Evolutionary conservation across 176 grass and related monocot species (phyloP).

Genomic region (Avena insularis): DNA sequence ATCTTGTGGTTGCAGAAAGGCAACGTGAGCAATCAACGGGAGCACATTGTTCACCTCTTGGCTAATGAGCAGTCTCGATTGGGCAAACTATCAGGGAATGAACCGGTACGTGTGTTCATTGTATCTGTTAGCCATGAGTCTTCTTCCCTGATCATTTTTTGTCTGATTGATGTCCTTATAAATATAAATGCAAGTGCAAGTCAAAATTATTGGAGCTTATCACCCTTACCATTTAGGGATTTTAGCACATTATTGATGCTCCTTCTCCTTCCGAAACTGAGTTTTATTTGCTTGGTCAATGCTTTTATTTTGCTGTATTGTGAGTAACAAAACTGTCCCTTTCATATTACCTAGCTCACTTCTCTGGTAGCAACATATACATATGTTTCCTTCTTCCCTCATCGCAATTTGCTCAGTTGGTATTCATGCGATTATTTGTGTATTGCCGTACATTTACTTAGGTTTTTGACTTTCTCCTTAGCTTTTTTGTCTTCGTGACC

Average conservation of each 20-base stretch:
- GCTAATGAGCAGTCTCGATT: slow-evolving; percentile 91
- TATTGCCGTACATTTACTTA: background rate
- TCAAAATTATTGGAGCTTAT: background rate
- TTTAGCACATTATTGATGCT: background rate
- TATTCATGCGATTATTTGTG: slow-evolving; percentile 5
- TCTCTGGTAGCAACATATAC: background rate
- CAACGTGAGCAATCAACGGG: slow-evolving; percentile 86
- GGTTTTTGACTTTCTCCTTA: background rate
- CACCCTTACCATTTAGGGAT: background rate
- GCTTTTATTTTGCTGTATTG: background rate
- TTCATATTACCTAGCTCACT: slow-evolving; percentile 20
- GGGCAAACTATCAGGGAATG: slow-evolving; percentile 62
- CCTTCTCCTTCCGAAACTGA: background rate
- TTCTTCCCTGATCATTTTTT: background rate
- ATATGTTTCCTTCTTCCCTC: slow-evolving; percentile 12
- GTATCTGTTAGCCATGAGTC: slow-evolving; percentile 9
- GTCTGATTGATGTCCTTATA: background rate
- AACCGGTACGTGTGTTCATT: slow-evolving; percentile 65
- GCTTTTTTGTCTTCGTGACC: background rate
- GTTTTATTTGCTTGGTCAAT: background rate
- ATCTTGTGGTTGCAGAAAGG: slow-evolving; percentile 65
- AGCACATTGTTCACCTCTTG: slow-evolving; percentile 90
- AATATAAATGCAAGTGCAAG: background rate
- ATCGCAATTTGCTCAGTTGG: background rate
- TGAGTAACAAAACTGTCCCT: background rate